Evolutionary conservation across 179 eudicot genomes (phyloP).

Genomic region (Actinidia polygama): DNA sequence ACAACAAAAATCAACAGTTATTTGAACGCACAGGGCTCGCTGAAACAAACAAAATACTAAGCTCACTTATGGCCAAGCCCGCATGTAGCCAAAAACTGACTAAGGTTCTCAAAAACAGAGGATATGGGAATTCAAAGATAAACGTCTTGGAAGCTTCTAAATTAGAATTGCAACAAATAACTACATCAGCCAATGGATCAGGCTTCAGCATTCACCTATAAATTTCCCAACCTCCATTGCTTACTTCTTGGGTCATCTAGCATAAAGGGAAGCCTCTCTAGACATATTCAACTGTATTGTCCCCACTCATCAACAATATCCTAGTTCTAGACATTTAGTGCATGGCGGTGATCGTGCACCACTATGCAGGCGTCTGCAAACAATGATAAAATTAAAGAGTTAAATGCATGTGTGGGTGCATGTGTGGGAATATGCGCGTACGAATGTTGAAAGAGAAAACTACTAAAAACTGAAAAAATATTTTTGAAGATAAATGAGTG

Average conservation of each 20-base stretch:
- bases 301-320: background rate
- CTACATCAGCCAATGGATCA: background rate
- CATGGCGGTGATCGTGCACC: background rate
- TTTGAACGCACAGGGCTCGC: background rate
- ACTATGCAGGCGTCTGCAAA: background rate
- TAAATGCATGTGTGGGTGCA: background rate
- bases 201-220: background rate
- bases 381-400: background rate
- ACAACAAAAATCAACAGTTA: background rate
- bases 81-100: background rate
- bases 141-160: background rate
- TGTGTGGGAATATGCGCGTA: too few species aligned
- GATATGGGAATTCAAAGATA: background rate
- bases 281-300: background rate
- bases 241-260: conserved; percentile 2
- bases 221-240: background rate
- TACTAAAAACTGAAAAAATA: background rate
- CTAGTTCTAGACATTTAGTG: background rate
- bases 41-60: background rate
- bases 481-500: background rate
- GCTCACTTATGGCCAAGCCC: conserved; percentile 6
- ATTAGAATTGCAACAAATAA: conserved; percentile 4
- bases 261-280: conserved; percentile 8
- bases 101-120: background rate
- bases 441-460: background rate